Percentiles rank a stretch among this genome's conserved stretches.
Conservation (phyloP, 108 stramenopile species). For the Cyclotella cryptica region DNA sequence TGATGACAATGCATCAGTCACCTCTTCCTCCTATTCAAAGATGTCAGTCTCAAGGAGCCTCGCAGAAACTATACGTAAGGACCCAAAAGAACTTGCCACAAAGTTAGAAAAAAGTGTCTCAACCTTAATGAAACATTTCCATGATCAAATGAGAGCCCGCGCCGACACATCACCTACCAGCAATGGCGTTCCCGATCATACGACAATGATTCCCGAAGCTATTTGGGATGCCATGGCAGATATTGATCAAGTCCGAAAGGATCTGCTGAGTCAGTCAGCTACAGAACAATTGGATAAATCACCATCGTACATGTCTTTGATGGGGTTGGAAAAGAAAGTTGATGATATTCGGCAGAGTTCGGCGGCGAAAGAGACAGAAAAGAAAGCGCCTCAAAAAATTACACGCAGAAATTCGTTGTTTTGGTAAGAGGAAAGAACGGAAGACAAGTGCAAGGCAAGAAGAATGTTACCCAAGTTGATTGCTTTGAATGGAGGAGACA, state of each 20-base stretch:
- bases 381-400: background rate
- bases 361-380: background rate
- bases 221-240: slow-evolving; percentile 79
- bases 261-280: slow-evolving; percentile 50
- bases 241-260: slow-evolving; percentile 66
- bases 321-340: background rate
- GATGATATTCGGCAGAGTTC: background rate
- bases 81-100: slow-evolving; percentile 24
- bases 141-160: slow-evolving; percentile 14
- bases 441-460: too few relatives aligned
- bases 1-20: background rate
- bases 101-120: slow-evolving; percentile 43
- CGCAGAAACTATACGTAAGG: slow-evolving; percentile 15
- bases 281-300: slow-evolving; percentile 19
- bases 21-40: slow-evolving; percentile 6
- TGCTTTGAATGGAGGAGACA: too few relatives aligned
- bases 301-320: background rate
- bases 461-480: too few relatives aligned
- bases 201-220: slow-evolving; percentile 47
- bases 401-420: too few relatives aligned
- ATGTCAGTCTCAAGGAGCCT: slow-evolving; percentile 14
- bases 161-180: background rate
- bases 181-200: background rate
- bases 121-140: slow-evolving; percentile 46
- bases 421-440: too few relatives aligned